phyloP scores from a whole-genome alignment of 2,329 filamentous ascomycete genomes.

The Nemania diffusa region DNA sequence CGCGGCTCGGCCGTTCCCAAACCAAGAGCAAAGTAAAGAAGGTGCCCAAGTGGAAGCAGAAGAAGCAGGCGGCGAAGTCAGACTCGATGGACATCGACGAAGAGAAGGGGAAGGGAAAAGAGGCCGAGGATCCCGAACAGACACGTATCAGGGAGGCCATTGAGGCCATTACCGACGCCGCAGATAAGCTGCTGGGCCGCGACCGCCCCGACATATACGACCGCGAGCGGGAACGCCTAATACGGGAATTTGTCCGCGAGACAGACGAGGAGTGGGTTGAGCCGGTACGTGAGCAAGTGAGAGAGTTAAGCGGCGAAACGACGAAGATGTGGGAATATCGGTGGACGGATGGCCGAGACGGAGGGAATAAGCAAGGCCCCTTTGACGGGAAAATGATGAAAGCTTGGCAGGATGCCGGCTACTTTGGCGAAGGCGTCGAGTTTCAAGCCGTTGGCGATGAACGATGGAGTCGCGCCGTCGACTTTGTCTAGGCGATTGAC shows the following conservation, averaged over 20 bases:
- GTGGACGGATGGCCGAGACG: conserved; percentile 90
- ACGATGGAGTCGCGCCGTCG: conserved; percentile 62
- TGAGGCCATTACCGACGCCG: conserved; percentile 85
- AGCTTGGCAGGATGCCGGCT: conserved; percentile 90
- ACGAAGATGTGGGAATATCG: conserved; percentile 83
- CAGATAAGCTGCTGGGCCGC: conserved; percentile 84
- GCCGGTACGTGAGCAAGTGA: conserved; percentile 47
- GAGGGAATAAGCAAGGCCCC: conserved; percentile 81
- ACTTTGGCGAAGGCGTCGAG: conserved; percentile 91
- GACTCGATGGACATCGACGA: conserved; percentile 76
- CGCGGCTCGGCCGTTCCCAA: conserved; percentile 77
- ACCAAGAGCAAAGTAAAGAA: conserved; percentile 59
- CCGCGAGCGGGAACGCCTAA: conserved; percentile 81
- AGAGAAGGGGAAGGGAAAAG: conserved; percentile 64
- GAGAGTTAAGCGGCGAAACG: conserved; percentile 42
- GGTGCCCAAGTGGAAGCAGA: conserved; percentile 74
- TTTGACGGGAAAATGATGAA: conserved; percentile 88
- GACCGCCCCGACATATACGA: conserved; percentile 94
- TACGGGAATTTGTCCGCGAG: conserved; percentile 84
- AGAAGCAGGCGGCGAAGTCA: conserved; percentile 70
- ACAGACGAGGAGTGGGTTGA: conserved; percentile 86
- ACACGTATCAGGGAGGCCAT: conserved; percentile 76
- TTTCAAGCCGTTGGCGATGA: conserved; percentile 71
- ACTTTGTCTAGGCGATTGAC: conserved; percentile 56
- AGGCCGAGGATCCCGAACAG: conserved; percentile 74